Evolutionary conservation across 2,329 filamentous ascomycete species (phyloP).

Genomic region (Fonsecaea monophora): DNA sequence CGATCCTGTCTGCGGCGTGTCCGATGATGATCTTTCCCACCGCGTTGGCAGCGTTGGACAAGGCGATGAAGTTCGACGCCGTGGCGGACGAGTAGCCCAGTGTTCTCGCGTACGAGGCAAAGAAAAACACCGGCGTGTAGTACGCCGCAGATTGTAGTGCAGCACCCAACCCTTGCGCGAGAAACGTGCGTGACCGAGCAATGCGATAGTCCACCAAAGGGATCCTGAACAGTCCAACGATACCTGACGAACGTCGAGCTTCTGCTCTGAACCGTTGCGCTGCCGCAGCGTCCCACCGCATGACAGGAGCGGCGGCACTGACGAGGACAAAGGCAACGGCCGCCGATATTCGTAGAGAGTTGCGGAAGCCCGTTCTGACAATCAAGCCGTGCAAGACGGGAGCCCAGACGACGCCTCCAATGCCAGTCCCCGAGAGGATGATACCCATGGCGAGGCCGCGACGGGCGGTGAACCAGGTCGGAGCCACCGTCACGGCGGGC

Average conservation of each 20-base stretch:
- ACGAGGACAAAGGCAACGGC: conserved; percentile 36
- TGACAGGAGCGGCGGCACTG: not conserved
- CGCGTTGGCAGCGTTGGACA: conserved; percentile 51
- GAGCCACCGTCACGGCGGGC: conserved; percentile 60
- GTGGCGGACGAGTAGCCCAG: conserved; percentile 45
- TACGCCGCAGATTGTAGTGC: conserved; percentile 49
- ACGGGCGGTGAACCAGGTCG: conserved; percentile 67
- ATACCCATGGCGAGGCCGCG: conserved; percentile 67
- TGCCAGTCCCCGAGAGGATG: conserved; percentile 62
- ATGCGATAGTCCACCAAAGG: conserved; percentile 43
- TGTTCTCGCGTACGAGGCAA: conserved; percentile 48
- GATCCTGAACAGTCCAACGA: not conserved
- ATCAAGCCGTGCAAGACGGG: conserved; percentile 45
- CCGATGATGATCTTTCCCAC: conserved; percentile 49
- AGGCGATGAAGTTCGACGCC: conserved; percentile 49
- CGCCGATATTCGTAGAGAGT: conserved; percentile 43
- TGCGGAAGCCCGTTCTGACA: conserved; percentile 46
- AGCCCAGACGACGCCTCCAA: conserved; percentile 65
- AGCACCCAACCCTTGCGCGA: conserved; percentile 47
- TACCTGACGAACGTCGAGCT: not conserved
- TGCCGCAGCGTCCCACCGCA: conserved; percentile 6
- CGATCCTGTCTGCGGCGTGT: conserved; percentile 47
- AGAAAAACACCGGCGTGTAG: conserved; percentile 50
- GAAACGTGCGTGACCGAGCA: conserved; percentile 46
- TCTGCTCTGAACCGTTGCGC: not conserved